These are phyloP conservation scores for Postia placenta DNA, from an alignment of 768 basidiomycete species.

Conservation along the genomic window DNA sequence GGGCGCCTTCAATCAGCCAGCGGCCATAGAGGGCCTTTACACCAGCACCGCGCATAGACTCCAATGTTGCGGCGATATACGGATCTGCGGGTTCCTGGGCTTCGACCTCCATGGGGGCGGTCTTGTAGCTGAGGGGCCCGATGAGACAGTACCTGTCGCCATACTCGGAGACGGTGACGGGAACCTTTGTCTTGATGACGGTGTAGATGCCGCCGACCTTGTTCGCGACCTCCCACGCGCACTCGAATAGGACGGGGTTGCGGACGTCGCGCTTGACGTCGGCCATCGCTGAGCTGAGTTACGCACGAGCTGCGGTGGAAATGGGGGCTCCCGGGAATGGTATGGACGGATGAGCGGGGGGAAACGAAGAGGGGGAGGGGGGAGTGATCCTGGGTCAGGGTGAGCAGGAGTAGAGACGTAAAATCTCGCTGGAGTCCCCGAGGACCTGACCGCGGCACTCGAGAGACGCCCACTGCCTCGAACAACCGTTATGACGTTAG, in stretches of 20 bases:
- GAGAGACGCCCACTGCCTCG: no score
- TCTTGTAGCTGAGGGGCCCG: constrained; percentile 97
- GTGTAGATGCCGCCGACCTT: constrained; percentile 99
- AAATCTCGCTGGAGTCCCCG: background rate
- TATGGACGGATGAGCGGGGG: constrained; percentile 1
- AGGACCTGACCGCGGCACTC: background rate
- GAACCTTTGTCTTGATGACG: constrained; percentile 99
- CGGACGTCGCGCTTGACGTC: constrained; percentile 62
- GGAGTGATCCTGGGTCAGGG: background rate
- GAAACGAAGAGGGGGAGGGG: constrained; percentile 1
- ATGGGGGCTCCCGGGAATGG: background rate
- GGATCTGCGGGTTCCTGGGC: constrained; percentile 82
- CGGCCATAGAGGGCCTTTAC: constrained; percentile 94
- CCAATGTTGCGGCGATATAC: constrained; percentile 66
- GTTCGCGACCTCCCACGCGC: constrained; percentile 98
- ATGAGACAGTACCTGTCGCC: constrained; percentile 94
- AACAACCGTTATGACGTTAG: background rate
- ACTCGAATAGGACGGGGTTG: constrained; percentile 84
- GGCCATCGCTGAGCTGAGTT: constrained; percentile 19
- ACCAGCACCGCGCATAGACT: constrained; percentile 82
- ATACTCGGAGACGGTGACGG: constrained; percentile 94
- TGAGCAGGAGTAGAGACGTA: background rate
- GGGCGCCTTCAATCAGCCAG: constrained; percentile 98
- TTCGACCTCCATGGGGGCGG: constrained; percentile 99
- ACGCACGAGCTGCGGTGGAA: background rate